Percentiles rank a stretch among this genome's conserved stretches.
phyloP scores from a whole-genome alignment of 768 basidiomycete species.

The Kwoniella dejecticola region DNA sequence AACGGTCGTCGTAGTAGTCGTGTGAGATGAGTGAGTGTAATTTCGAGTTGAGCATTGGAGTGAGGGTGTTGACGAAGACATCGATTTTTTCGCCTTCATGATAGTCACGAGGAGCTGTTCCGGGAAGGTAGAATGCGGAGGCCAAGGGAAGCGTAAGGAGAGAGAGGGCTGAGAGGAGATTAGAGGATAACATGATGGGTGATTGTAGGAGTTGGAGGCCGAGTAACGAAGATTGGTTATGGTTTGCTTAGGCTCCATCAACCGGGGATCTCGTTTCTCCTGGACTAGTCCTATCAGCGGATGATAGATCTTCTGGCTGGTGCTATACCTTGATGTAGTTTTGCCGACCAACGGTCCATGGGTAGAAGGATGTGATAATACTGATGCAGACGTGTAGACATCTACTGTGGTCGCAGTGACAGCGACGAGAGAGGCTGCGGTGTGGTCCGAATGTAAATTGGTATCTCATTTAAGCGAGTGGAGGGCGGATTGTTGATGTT shows the following conservation, averaged over 20 bases:
- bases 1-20: slow-evolving; percentile 84
- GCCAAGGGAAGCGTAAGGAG: slow-evolving; percentile 9
- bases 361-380: no score
- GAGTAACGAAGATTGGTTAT: no score
- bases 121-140: slow-evolving; percentile 83
- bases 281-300: no score
- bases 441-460: background rate
- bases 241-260: no score
- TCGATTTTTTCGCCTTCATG: slow-evolving; percentile 68
- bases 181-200: no score
- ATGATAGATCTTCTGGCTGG: no score
- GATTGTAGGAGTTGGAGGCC: no score
- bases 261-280: no score
- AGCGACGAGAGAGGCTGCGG: background rate
- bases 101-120: slow-evolving; percentile 82
- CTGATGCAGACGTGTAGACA: no score
- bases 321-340: no score
- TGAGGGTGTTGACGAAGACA: slow-evolving; percentile 72
- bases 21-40: slow-evolving; percentile 60
- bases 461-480: background rate
- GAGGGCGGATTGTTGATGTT: slow-evolving; percentile 9
- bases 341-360: no score
- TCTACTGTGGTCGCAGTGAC: no score
- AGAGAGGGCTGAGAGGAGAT: background rate
- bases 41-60: slow-evolving; percentile 68